Evolutionary conservation across 257 asterid genomes (phyloP), one percentile per base, ranked within the genome.

Genomic region (Rhazya stricta): DNA sequence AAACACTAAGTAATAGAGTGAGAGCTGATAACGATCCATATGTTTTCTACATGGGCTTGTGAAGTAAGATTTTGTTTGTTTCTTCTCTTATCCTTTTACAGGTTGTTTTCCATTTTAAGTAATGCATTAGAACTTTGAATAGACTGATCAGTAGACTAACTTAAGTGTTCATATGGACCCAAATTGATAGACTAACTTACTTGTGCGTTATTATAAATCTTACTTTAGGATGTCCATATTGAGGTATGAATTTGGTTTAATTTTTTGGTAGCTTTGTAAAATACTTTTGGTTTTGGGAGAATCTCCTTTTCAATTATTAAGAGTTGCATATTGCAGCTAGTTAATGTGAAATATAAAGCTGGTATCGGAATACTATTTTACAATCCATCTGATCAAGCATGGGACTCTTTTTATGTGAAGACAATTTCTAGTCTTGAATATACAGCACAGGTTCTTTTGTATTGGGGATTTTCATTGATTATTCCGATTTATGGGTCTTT

Each of bases 81-180:
- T 57, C 71, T n/a, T n/a, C n/a, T n/a, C n/a, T 67, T 69, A 71
- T 68, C 62, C 78, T 81, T 43, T 48, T 21, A 34, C 39, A 50
- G 36, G 45, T 51, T 34, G 45, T 34, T 39, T 50, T 62, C 29
- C 18, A 30, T 48, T 32, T n/a, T 67, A 67, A 65, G 70, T 37
- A 67, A 67, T 25, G 42, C n/a, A 13, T 29, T 63, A n/a, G 32
- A 48, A 53, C 30, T 34, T 46, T 56, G 76, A 80, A 70, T 68
- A 50, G 85, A 87, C 89, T 61, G 61, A 72, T 82, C 90, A 88
- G 76, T 80, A 66, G 84, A 78, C 81, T 78, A 78, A 79, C 76
- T 80, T 78, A 69, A 63, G 77, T 21, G 56, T 51, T 50, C 15
- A 79, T n/a, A n/a, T 85, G 88, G 89, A 81, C 88, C 89, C 86